A percentile compares a stretch with the other conserved stretches of the same genome.
Evolutionary conservation across 768 basidiomycete species (phyloP).

Genomic region (Amanita pseudoporphyria): DNA sequence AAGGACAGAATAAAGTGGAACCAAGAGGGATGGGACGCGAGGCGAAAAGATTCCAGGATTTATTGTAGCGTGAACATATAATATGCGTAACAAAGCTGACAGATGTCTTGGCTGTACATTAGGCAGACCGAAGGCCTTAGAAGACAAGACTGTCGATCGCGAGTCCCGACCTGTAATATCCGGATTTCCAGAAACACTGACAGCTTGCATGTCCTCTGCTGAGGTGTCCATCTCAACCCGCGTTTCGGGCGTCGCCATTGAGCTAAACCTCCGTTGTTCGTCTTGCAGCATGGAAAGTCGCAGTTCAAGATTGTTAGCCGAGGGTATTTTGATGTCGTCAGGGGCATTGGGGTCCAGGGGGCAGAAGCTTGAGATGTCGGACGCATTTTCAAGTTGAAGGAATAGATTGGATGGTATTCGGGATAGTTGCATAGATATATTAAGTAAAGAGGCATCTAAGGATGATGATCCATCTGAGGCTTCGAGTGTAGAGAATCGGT

Average conservation of each 20-base stretch:
- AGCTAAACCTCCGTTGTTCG: slow-evolving; percentile 12
- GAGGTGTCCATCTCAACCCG: slow-evolving; percentile 17
- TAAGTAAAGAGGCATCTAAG: slow-evolving; percentile 39
- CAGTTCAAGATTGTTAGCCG: slow-evolving; percentile 41
- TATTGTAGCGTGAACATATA: slow-evolving; percentile 61
- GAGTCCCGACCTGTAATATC: neutral
- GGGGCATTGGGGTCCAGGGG: slow-evolving; percentile 42
- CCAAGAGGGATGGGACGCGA: slow-evolving; percentile 57
- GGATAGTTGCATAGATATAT: slow-evolving; percentile 46
- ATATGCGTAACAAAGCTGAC: slow-evolving; percentile 55
- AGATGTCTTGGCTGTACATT: slow-evolving; percentile 49
- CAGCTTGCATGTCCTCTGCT: neutral
- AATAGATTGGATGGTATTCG: slow-evolving; percentile 44
- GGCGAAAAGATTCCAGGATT: slow-evolving; percentile 67
- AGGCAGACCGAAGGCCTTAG: slow-evolving; percentile 33
- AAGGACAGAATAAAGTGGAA: slow-evolving; percentile 59
- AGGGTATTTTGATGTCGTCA: slow-evolving; percentile 36
- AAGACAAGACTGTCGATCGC: slow-evolving; percentile 31
- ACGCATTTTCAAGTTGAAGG: slow-evolving; percentile 38
- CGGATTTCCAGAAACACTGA: neutral
- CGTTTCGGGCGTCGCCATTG: slow-evolving; percentile 26
- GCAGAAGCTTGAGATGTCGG: slow-evolving; percentile 32
- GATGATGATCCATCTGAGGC: slow-evolving; percentile 29
- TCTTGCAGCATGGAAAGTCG: slow-evolving; percentile 39
- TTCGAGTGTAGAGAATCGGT: slow-evolving; percentile 38